phyloP scores from a whole-genome alignment of 805 yeast genomes.

The Hanseniaspora guilliermondii region DNA sequence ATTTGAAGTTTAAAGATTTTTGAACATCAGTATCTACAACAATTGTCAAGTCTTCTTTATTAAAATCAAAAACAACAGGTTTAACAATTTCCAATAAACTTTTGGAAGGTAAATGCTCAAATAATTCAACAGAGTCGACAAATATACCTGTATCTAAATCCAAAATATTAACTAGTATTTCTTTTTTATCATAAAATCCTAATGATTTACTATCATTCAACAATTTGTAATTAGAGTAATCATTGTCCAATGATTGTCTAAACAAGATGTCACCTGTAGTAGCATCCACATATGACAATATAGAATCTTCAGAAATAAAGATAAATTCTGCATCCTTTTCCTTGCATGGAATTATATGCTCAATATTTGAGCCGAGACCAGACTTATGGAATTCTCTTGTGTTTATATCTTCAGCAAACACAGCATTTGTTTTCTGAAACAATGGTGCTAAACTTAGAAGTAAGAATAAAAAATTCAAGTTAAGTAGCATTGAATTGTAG shows the following conservation, averaged over 20 bases:
- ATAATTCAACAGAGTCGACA: not conserved
- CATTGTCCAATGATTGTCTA: constrained; percentile 21
- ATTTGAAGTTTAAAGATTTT: not conserved
- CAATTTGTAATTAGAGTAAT: constrained; percentile 10
- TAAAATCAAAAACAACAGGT: constrained; percentile 14
- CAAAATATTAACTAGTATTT: not conserved
- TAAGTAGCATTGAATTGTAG: not conserved
- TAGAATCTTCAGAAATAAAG: constrained; percentile 12
- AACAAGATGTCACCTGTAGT: constrained; percentile 27
- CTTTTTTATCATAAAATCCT: constrained; percentile 8
- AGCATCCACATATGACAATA: constrained; percentile 29
- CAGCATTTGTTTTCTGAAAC: constrained; percentile 18
- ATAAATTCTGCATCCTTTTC: constrained; percentile 18
- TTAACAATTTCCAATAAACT: not conserved
- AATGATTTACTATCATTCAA: constrained; percentile 11
- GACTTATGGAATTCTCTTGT: constrained; percentile 42
- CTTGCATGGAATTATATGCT: not conserved
- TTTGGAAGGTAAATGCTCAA: not conserved
- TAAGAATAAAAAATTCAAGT: not conserved
- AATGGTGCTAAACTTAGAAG: not conserved
- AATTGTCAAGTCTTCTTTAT: not conserved
- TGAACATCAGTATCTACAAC: not conserved
- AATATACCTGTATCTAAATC: constrained; percentile 15
- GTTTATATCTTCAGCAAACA: constrained; percentile 42
- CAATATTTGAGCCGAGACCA: constrained; percentile 30